Evolutionary conservation across 257 asterid species (phyloP), one percentile per base, ranked within the genome.

Genomic region (Ilex aquifolium): DNA sequence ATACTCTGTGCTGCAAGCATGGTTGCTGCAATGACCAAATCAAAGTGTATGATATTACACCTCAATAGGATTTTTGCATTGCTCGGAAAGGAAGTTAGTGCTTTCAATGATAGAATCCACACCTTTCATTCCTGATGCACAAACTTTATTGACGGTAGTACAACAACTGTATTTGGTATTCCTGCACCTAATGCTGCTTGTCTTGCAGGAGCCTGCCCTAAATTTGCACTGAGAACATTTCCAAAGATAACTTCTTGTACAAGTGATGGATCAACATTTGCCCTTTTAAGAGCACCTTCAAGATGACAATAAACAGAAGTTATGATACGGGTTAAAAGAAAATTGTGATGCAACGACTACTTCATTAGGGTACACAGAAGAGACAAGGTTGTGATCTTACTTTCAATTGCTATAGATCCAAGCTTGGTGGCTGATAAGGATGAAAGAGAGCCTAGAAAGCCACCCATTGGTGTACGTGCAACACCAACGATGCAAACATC

Each of bases 111-210:
- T n/a, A 55, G 50, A 60, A 42, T 30, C 46, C 81, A 46, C 46
- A 85, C 99, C 99, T 90, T 93, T 93, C 96, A 93, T 84, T 69
- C 96, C 97, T 44, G 99, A 93, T 54, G 99, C 99, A 78, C 99
- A 93, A 52, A 93, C 99, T 85, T 93, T 93, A 85, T 93, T 93
- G 61, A 93, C 72, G 32, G 99, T 78, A 1, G 99, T 93, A 73
- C 97, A 93, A 88, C 61, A 49, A 93, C 97, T 27, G 95, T 69
- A 75, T 84, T 81, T 7, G 96, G 90, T 61, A 93, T 84, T 65
- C 99, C 97, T 31, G 99, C 97, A 77, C 95, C 97, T 61, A 93
- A 64, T n/a, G 99, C 95, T 4, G 99, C 97, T 72, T 93, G 99
- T 70, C 99, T 85, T 16, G 99, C 99, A 44, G 99, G 97, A 77